phyloP scores from a whole-genome alignment of 2,329 filamentous ascomycete species.

The Aspergillus novoparasiticus region DNA sequence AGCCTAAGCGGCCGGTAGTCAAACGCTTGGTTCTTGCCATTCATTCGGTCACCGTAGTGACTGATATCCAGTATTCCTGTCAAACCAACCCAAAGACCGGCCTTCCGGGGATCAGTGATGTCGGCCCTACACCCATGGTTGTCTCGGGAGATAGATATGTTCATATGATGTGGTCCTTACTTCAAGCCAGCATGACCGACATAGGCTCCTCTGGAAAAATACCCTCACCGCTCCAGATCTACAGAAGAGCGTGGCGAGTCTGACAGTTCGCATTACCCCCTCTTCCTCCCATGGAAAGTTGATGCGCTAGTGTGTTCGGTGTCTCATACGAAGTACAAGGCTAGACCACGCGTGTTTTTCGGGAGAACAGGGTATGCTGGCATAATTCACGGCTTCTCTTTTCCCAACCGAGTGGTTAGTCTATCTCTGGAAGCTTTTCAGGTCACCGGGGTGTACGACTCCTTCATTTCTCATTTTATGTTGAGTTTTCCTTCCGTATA shows the following conservation, averaged over 20 bases:
- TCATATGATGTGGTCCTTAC: conserved; percentile 1
- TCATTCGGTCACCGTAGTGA: background rate
- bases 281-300: background rate
- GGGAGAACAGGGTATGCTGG: background rate
- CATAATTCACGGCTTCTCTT: background rate
- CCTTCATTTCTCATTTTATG: no score
- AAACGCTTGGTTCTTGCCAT: background rate
- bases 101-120: background rate
- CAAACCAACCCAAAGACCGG: background rate
- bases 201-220: background rate
- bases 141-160: background rate
- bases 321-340: background rate
- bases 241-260: background rate
- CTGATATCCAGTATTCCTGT: background rate
- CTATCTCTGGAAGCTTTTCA: background rate
- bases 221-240: background rate
- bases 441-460: background rate
- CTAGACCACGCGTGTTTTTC: background rate
- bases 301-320: background rate
- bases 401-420: background rate
- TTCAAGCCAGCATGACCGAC: background rate
- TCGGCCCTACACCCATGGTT: background rate
- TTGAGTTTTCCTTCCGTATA: background rate
- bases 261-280: background rate
- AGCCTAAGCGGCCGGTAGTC: background rate